These are phyloP conservation scores for Coemansia sp. DNA, from an alignment of 192 early-diverging fungal genomes.

Conservation along the genomic window DNA sequence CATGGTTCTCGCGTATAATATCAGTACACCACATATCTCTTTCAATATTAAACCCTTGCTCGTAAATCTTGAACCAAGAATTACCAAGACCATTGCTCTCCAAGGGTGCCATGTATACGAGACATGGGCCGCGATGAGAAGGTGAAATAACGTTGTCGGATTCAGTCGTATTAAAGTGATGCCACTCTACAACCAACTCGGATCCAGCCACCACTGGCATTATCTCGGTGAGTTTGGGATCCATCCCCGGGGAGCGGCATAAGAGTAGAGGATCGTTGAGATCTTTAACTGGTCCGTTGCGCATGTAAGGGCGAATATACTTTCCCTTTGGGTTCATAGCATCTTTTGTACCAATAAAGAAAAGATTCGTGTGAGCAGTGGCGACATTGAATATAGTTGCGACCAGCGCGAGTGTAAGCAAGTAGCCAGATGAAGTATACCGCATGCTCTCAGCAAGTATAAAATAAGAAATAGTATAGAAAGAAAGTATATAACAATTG, in stretches of 20 bases:
- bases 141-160: constrained; percentile 31
- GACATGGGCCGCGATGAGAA: constrained; percentile 25
- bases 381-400: background rate
- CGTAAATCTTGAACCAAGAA: constrained; percentile 41
- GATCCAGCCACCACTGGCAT: background rate
- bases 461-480: background rate
- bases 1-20: constrained; percentile 24
- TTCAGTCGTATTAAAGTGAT: constrained; percentile 24
- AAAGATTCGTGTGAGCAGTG: background rate
- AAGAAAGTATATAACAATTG: background rate
- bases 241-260: background rate
- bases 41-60: constrained; percentile 28
- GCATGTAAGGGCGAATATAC: background rate
- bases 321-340: background rate
- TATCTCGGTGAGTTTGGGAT: background rate
- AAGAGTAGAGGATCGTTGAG: background rate
- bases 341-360: background rate
- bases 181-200: constrained; percentile 25
- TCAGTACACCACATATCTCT: constrained; percentile 29
- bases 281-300: background rate
- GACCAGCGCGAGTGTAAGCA: constrained; percentile 7
- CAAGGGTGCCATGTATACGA: constrained; percentile 41
- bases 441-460: background rate
- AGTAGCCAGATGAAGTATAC: background rate
- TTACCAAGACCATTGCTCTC: constrained; percentile 31